These are phyloP conservation scores for Cyclotella sp. DNA, from an alignment of 108 stramenopile genomes.

Conservation along the genomic window DNA sequence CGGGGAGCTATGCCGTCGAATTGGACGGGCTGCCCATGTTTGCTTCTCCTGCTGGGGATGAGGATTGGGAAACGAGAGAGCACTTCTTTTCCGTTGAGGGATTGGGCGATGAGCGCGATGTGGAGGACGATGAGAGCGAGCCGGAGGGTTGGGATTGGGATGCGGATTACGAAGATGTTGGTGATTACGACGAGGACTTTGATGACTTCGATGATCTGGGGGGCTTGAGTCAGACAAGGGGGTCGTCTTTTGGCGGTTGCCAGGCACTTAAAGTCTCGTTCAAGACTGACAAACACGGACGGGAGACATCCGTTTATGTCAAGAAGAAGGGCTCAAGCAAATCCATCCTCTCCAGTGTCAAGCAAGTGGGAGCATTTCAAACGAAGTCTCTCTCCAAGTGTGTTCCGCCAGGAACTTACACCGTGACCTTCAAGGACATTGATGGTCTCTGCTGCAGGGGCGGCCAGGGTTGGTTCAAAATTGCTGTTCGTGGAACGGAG, in stretches of 20 bases:
- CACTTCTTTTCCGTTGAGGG: conserved; percentile 23
- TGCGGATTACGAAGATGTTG: background rate
- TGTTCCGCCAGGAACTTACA: conserved; percentile 24
- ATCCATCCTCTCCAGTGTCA: conserved; percentile 3
- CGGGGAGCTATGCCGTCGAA: conserved; percentile 21
- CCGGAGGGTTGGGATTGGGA: conserved; percentile 7
- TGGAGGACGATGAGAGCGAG: background rate
- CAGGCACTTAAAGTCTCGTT: conserved; percentile 14
- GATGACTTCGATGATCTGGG: conserved; percentile 16
- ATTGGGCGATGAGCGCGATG: background rate
- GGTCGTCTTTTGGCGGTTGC: background rate
- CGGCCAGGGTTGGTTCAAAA: conserved; percentile 35
- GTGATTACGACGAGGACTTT: conserved; percentile 15
- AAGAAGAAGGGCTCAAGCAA: conserved; percentile 3
- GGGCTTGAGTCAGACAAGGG: background rate
- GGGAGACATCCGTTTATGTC: conserved; percentile 19
- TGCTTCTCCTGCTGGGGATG: conserved; percentile 15
- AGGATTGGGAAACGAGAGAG: conserved; percentile 20
- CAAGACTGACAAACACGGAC: conserved; percentile 22
- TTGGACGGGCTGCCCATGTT: conserved; percentile 20
- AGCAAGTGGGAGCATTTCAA: conserved; percentile 15
- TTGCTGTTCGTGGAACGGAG: conserved; percentile 10
- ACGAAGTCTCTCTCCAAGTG: conserved; percentile 21
- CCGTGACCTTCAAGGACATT: conserved; percentile 18
- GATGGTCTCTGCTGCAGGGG: conserved; percentile 20